Evolutionary conservation across 768 basidiomycete species (phyloP), one percentile per base, ranked within the genome.

Genomic region (Leccinum subtestaceum): DNA sequence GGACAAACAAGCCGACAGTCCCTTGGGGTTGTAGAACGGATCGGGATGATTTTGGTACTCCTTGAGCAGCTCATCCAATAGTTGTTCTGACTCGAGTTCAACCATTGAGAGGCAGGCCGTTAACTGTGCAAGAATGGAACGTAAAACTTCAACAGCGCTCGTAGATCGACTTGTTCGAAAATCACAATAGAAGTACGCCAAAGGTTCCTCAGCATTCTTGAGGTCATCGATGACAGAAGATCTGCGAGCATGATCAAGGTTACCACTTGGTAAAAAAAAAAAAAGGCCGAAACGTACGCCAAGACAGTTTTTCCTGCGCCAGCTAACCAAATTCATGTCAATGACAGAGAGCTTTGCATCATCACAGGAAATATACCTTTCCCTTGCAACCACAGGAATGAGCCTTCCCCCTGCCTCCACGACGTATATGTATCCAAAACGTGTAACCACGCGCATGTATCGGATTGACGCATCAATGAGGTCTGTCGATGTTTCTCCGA

Each of bases 131-230:
- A 69, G 61, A 23, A 71, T 23, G 2, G 67, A 66, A 5, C 63
- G 61, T 47, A 67, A 53, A 12, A 69, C 56, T 19, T 60, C 63
- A 1, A 64, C 40, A 7, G 60, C 55, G 9, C 55, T 56, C 2
- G 57, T 67, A 2, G 63, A 64, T 2, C 45, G 25, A 4, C 8
- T 21, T 1, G 23, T 48, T 5, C 55, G 56, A 40, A 71, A 70
- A 50, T 70, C 65, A 5, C 69, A 71, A 54, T 69, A 71, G 48
- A 70, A 70, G 23, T 56, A 66, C 0, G 27, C 56, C 19, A 66
- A 9, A 6, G 48, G 1, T 15, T 57, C 61, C 1, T 21, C 29
- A 7, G 29, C 31, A 4, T 31, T 25, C 4, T 5, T 23, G 11
- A 60, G 59, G 32, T 56, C 51, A 15, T 52, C 9, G 13, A 56